Percentiles rank a stretch among this genome's conserved stretches.
These are phyloP conservation scores for Argentina anserina DNA, from an alignment of 306 rosid genomes.

Conservation along the genomic window DNA sequence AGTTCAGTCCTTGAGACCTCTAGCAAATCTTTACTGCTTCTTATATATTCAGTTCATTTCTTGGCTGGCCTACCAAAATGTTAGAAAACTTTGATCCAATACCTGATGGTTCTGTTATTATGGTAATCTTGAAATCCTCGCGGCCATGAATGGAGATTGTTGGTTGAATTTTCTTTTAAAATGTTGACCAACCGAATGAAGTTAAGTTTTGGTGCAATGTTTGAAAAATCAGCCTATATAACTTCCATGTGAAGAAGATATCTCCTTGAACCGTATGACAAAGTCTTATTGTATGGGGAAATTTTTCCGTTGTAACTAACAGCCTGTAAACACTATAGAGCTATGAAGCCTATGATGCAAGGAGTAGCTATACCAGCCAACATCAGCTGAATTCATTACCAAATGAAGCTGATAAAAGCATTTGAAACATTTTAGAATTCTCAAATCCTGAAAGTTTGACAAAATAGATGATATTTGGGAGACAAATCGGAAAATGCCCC, in stretches of 20 bases:
- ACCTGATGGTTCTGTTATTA: background rate
- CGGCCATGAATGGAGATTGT: background rate
- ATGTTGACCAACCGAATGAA: background rate
- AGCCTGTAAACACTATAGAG: no score
- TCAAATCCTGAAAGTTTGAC: no score
- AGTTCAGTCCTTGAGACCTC: constrained; percentile 18
- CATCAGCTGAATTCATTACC: no score
- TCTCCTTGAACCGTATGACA: no score
- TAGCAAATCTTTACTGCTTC: constrained; percentile 14
- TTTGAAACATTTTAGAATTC: no score
- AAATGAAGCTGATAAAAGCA: no score
- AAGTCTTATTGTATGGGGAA: no score
- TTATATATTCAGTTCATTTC: constrained; percentile 1
- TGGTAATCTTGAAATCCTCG: background rate
- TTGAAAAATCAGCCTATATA: background rate
- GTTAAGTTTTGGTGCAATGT: background rate
- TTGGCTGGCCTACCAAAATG: background rate
- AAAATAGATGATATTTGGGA: no score
- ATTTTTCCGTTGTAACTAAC: no score
- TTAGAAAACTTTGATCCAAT: background rate
- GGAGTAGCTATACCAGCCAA: no score
- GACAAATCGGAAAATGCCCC: no score
- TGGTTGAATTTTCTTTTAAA: constrained; percentile 1
- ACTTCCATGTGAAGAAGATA: background rate
- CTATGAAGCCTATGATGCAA: no score